Conservation (phyloP, 495 filamentous ascomycete genomes). For the Chaetomium cochliodes region DNA sequence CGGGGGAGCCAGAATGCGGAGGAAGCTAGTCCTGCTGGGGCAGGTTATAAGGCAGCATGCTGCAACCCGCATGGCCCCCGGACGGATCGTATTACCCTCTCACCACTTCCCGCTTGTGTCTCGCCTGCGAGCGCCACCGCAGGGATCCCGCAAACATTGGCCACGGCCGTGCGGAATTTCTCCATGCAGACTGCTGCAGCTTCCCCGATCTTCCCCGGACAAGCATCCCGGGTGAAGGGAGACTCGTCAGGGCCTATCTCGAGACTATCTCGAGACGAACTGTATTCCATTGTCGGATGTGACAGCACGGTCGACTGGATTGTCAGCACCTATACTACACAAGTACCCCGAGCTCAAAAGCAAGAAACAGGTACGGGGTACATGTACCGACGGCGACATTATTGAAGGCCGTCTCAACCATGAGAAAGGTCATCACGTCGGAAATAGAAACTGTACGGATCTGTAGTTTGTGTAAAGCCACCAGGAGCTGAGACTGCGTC, state of each 20-base stretch:
- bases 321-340: background rate
- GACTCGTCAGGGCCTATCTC: background rate
- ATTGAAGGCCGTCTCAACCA: background rate
- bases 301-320: background rate
- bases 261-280: background rate
- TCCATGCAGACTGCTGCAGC: background rate
- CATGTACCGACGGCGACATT: background rate
- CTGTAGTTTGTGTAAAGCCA: background rate
- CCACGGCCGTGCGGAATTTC: slow-evolving; percentile 12
- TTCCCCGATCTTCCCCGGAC: background rate
- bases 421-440: background rate
- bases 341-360: background rate
- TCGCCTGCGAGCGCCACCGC: slow-evolving; percentile 20
- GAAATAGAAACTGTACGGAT: no score
- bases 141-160: slow-evolving; percentile 22
- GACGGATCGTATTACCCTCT: slow-evolving; percentile 20
- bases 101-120: slow-evolving; percentile 16
- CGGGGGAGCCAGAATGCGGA: slow-evolving; percentile 22
- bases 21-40: slow-evolving; percentile 24
- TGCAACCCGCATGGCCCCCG: slow-evolving; percentile 21
- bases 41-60: slow-evolving; percentile 26
- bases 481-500: background rate
- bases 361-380: background rate
- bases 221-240: background rate
- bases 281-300: background rate